Evolutionary conservation across 257 asterid genomes (phyloP).

Genomic region (Forsythia suspensa): DNA sequence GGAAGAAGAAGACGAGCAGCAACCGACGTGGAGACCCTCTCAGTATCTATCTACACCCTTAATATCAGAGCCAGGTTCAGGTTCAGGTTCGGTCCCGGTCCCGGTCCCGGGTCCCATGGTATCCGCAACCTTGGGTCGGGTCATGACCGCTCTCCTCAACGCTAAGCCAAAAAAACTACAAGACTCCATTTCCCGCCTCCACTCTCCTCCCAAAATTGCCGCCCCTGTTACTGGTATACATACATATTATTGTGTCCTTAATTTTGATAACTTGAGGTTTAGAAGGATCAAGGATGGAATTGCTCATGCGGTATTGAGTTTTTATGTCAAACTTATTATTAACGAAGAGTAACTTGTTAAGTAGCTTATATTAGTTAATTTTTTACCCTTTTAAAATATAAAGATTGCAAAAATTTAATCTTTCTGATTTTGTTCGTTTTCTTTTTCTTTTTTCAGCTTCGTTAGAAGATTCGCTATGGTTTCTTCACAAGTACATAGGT

Average conservation of each 20-base stretch:
- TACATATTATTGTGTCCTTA: background rate
- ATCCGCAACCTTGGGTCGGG: constrained; percentile 64
- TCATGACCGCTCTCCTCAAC: constrained; percentile 59
- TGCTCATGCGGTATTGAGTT: too few species aligned
- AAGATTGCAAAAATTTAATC: background rate
- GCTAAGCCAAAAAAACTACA: constrained; percentile 78
- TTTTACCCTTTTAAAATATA: background rate
- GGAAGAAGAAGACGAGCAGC: constrained; percentile 40
- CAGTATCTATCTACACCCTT: background rate
- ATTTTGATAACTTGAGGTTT: background rate
- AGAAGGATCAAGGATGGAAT: too few species aligned
- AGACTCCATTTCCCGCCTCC: constrained; percentile 57
- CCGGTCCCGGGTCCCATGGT: constrained; percentile 28
- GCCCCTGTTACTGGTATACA: constrained; percentile 47
- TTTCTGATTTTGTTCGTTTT: background rate
- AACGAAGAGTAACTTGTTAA: background rate
- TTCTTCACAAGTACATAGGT: constrained; percentile 70
- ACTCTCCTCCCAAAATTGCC: constrained; percentile 46
- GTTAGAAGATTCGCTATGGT: constrained; percentile 87
- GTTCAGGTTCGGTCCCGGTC: background rate
- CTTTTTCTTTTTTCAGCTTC: constrained; percentile 40
- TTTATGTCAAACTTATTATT: too few species aligned
- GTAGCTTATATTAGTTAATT: background rate
- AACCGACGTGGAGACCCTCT: constrained; percentile 13
- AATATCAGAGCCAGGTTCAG: constrained; percentile 35